phyloP scores from a whole-genome alignment of 1,139 yeast species.

The Sugiyamaella sp. region DNA sequence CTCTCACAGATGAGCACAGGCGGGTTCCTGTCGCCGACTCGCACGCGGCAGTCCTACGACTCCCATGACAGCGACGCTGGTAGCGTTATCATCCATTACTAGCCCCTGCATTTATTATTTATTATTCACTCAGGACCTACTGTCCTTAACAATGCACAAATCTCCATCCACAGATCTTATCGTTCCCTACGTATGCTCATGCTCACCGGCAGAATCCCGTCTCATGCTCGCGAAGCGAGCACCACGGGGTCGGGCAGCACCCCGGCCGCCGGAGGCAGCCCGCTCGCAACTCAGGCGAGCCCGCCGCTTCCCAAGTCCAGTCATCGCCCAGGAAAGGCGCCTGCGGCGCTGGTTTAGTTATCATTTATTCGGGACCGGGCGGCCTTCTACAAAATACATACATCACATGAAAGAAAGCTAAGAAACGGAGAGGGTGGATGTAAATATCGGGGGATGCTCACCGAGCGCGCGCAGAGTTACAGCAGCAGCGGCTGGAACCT shows the following conservation, averaged over 20 bases:
- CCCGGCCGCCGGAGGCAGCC: slow-evolving; percentile 3
- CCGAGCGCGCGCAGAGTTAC: background rate
- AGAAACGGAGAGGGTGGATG: background rate
- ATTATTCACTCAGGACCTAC: no score
- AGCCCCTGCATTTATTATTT: no score
- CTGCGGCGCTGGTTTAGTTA: background rate
- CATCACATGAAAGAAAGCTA: slow-evolving; percentile 5
- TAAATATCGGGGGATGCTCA: background rate
- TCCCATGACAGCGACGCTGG: slow-evolving; percentile 21
- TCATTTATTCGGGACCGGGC: background rate
- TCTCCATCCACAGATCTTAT: no score
- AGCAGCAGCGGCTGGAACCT: no score
- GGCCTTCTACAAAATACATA: slow-evolving; percentile 17
- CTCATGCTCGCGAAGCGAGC: background rate
- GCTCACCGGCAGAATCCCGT: background rate
- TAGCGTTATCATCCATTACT: slow-evolving; percentile 24
- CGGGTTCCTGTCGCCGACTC: slow-evolving; percentile 3
- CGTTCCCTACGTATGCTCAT: background rate
- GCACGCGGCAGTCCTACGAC: slow-evolving; percentile 17
- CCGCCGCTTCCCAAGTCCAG: no score
- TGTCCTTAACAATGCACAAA: no score
- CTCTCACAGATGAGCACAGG: slow-evolving; percentile 12
- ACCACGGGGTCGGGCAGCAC: background rate
- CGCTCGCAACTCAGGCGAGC: no score
- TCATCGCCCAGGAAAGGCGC: no score